Evolutionary conservation across 331 rosid species (phyloP).

Genomic region (Arachis monticola): DNA sequence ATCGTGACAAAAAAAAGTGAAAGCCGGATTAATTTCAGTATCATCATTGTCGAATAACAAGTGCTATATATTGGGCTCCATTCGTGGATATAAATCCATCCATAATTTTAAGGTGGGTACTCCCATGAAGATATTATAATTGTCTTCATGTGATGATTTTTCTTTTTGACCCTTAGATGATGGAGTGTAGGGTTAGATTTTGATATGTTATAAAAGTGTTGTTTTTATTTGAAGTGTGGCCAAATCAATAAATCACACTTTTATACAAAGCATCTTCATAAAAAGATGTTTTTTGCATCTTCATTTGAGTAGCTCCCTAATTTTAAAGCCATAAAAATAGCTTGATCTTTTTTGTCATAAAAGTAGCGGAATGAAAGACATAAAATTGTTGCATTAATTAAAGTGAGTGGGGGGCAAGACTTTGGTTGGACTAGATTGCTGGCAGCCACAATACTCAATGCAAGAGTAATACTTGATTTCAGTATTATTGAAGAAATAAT

Average conservation of each 20-base stretch:
- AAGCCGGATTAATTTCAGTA: background rate
- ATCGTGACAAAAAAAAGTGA: background rate
- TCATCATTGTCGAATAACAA: conserved; percentile 26
- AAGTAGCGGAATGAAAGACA: conserved; percentile 8
- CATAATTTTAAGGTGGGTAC: conserved; percentile 1
- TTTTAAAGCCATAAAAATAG: conserved; percentile 34
- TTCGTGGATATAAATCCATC: background rate
- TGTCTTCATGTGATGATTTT: too few species aligned
- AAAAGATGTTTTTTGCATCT: too few species aligned
- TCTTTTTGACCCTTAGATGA: too few species aligned
- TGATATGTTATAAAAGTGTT: too few species aligned
- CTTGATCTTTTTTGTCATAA: conserved; percentile 13
- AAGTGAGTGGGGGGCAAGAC: conserved; percentile 34
- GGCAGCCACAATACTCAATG: conserved; percentile 3
- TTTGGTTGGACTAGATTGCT: conserved; percentile 46
- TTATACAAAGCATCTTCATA: too few species aligned
- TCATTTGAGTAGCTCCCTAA: too few species aligned
- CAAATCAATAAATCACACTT: too few species aligned
- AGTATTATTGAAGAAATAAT: conserved; percentile 1
- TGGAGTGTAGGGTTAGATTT: too few species aligned
- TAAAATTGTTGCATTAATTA: background rate
- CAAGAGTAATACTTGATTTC: background rate
- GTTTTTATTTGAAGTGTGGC: too few species aligned
- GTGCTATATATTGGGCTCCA: background rate
- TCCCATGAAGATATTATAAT: too few species aligned